Base-by-base conservation (phyloP, 495 filamentous ascomycete species). In the Daldinia bambusicola region DNA sequence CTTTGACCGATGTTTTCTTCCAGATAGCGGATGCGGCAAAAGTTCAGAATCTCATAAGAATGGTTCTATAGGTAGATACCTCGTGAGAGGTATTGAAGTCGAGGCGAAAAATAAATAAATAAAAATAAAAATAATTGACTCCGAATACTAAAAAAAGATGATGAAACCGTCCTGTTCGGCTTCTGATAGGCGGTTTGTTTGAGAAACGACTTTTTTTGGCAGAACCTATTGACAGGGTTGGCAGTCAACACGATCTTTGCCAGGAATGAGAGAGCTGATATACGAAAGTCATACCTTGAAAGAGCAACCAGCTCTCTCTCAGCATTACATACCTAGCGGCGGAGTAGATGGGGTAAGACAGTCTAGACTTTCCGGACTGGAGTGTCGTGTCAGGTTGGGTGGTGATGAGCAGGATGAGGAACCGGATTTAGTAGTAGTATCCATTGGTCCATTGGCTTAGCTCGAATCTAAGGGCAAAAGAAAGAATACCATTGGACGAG, bases 401-500 rank as follows among this genome's bases (percentile, higher is more conserved):
- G 38, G 32, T 59, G 36, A 51, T 57, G 32, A 58, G n/a, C 26
- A 26, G 26, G 26, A 26, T 26, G 26, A 26, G 26, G 26, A 26
- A 26, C 26, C 26, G 26, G 1, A 26, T 3, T 26, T 26, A 26
- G 26, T 31, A 53, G 30, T 38, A 13, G 31, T 31, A 20, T 18
- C 41, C 12, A 59, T 61, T 70, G 60, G 31, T 18, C 41, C 12
- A 59, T 61, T 70, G 60, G 56, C 30, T 34, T 41, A 36, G 32
- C 34, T 18, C 18, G 32, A 37, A 40, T 16, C 55, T 7, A 57
- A 57, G 55, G 20, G 36, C 14, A 63, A 63, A 37, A 30, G 32
- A 58, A 61, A 37, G 51, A 61, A 72, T 69, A 53, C 16, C 7
- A 65, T 40, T 72, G 70, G 70, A 69, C 56, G 60, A 55, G 70